Base-by-base conservation (phyloP, 306 rosid species). In the Adenanthera pavonina region DNA sequence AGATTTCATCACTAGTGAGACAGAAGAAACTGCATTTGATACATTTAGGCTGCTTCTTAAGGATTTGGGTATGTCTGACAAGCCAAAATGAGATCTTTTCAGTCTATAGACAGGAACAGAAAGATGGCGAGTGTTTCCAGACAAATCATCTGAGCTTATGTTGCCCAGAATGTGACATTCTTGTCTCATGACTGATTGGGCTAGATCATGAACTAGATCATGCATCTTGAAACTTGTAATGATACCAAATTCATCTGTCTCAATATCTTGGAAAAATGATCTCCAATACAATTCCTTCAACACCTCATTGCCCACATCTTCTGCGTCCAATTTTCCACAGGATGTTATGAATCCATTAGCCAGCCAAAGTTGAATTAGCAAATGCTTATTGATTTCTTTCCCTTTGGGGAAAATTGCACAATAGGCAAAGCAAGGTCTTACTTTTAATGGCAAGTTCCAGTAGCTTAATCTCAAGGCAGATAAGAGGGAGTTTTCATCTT, bases 131-230 rank as follows among this genome's bases (percentile, higher is more conserved):
- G 43, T 51, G n/a, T 72, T 72, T 81, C 36, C 17, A 8, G 68
- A 15, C 35, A 10, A 35, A 33, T 62, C 34, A 65, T 2, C 33
- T 25, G 15, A 36, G 8, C 41, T 48, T 41, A 33, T 19, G 56
- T 13, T 15, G 20, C 52, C 73, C 30, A 15, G 14, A 52, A 49
- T 41, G 13, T 12, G 19, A 34, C 67, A 81, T 13, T 12, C 72
- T 15, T 43, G 35, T n/a, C 43, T 74, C 38, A 12, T 43, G 69
- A 81, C 1, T 62, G 67, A 81, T 36, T 74, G 56, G 8, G 80
- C 84, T 6, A 81, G 79, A 73, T 81, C 84, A 43, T 81, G 84
- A 2, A 81, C 36, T 13, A 81, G 40, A 65, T 81, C 84, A 53
- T 81, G 84, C 46, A 81, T 74, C 19, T 81, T 53, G 60, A 52